phyloP scores from a whole-genome alignment of 2,329 filamentous ascomycete genomes.

The Leptographium radiaticola region DNA sequence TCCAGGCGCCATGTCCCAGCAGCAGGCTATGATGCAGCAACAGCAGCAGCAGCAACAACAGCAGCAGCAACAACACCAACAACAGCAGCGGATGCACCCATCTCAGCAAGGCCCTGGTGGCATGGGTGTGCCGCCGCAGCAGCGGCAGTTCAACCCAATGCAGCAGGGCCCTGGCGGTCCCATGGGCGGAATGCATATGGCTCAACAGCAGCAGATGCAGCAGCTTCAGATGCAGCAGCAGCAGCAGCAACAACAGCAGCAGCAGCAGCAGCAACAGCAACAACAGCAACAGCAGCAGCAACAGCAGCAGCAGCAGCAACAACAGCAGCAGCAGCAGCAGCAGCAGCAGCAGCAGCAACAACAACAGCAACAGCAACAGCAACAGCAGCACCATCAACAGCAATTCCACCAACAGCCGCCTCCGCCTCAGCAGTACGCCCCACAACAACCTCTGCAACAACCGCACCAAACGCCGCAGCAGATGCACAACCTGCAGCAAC shows the following conservation, averaged over 20 bases:
- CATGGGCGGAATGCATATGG: slow-evolving; percentile 17
- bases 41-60: slow-evolving; percentile 14
- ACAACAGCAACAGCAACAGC: slow-evolving; percentile 12
- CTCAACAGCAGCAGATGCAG: slow-evolving; percentile 24
- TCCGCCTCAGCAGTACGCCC: no score
- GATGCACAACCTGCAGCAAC: slow-evolving; percentile 9
- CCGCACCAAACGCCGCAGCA: slow-evolving; percentile 16
- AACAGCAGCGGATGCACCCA: slow-evolving; percentile 26
- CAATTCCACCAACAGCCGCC: slow-evolving; percentile 20
- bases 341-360: slow-evolving; percentile 3
- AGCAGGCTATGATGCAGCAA: slow-evolving; percentile 18
- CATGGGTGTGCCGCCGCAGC: slow-evolving; percentile 23
- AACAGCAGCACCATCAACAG: slow-evolving; percentile 14
- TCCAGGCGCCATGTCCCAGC: slow-evolving; percentile 27
- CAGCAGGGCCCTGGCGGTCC: slow-evolving; percentile 23
- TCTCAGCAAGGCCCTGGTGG: slow-evolving; percentile 20
- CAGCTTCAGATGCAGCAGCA: slow-evolving; percentile 16
- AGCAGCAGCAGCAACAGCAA: slow-evolving; percentile 15
- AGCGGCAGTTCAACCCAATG: slow-evolving; percentile 23
- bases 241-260: slow-evolving; percentile 14
- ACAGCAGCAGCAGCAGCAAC: slow-evolving; percentile 23
- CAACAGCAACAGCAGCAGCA: slow-evolving; percentile 17
- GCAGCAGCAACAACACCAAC: slow-evolving; percentile 23
- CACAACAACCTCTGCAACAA: slow-evolving; percentile 17
- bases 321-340: slow-evolving; percentile 17